Evolutionary conservation across 164 flowering plant genomes (phyloP), one percentile per base, ranked within the genome.

Genomic region (Taxillus chinensis): DNA sequence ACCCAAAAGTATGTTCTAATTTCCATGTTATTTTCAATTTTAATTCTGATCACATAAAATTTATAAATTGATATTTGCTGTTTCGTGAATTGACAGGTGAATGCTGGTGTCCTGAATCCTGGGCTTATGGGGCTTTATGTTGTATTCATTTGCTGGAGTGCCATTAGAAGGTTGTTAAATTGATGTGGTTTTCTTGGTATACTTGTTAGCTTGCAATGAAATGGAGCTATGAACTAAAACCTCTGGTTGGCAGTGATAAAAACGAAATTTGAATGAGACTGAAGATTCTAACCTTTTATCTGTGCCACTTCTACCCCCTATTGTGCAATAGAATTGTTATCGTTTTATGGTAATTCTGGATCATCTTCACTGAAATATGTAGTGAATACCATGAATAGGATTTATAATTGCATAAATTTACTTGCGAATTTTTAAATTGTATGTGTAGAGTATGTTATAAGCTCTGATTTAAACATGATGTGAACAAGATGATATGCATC

Each of bases 111-210:
- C 67, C 70, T 91, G 71, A 74, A 84, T 64, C 98, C 98, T 17
- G 96, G 92, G 13, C 75, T 91, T 38, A 89, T 89, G 98, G 96
- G 98, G 63, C 84, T 91, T 55, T 91, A 91, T 75, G 68, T 89
- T 3, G 89, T 91, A 10, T 91, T 85, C 75, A 74, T 85, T 45
- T 91, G 98, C 73, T 91, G 98, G 98, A 85, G 89, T 72, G 98
- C 95, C 60, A 80, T 89, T 60, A 70, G 98, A 74, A 91, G 98
- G 98, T 67, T 27, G 27, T 27, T 27, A 27, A 27, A 27, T 27
- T 27, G 27, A 27, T 27, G 17, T 27, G 60, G 41, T 62, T 60
- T 43, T n/a, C 12, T 7, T 55, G 61, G 17, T 64, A 3, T 14
- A 48, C 12, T 7, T 48, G 10, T 14, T 48, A 48, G 13, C 9